Percentiles rank a stretch among this genome's conserved stretches.
These are phyloP conservation scores for Pseudoneurospora amorphoporcata DNA, from an alignment of 495 filamentous ascomycete species.

Conservation along the genomic window DNA sequence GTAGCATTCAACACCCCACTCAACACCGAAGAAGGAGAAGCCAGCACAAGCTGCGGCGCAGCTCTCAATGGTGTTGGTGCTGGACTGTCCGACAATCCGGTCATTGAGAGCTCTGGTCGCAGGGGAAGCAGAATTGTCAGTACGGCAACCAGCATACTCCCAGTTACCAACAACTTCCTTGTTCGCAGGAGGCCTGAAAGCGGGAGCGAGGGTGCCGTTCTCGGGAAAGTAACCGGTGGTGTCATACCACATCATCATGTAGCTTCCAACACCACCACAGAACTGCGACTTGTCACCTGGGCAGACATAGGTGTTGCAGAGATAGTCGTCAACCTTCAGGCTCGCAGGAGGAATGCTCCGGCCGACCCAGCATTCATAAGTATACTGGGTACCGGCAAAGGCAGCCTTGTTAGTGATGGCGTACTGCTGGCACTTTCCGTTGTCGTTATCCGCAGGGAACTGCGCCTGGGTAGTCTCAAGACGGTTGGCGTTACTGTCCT, in stretches of 20 bases:
- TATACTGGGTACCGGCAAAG: slow-evolving; percentile 27
- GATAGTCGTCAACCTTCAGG: slow-evolving; percentile 15
- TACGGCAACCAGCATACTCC: slow-evolving; percentile 23
- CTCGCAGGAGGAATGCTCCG: slow-evolving; percentile 21
- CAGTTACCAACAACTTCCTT: slow-evolving; percentile 19
- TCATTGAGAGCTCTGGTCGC: slow-evolving; percentile 11
- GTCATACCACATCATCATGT: slow-evolving; percentile 10
- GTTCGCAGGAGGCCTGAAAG: slow-evolving; percentile 7
- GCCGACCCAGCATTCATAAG: slow-evolving; percentile 21
- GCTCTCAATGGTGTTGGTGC: slow-evolving; percentile 22
- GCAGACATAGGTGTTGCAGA: slow-evolving; percentile 23
- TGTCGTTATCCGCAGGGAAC: slow-evolving; percentile 15
- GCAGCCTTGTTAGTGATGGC: slow-evolving; percentile 15
- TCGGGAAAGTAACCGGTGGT: slow-evolving; percentile 4
- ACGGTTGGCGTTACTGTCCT: slow-evolving; percentile 20
- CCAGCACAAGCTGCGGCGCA: slow-evolving; percentile 17
- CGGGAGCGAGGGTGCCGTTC: slow-evolving; percentile 6
- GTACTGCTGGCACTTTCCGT: slow-evolving; percentile 27
- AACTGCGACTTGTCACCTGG: slow-evolving; percentile 23
- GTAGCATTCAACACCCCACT: slow-evolving; percentile 12
- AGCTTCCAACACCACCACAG: slow-evolving; percentile 25
- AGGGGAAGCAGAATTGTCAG: slow-evolving; percentile 11
- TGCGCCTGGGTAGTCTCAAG: slow-evolving; percentile 19
- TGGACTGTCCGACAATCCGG: slow-evolving; percentile 4
- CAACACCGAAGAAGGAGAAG: slow-evolving; percentile 13